Evolutionary conservation across 2,329 filamentous ascomycete species (phyloP), one percentile per base, ranked within the genome.

Genomic region (Scedosporium minutisporum): DNA sequence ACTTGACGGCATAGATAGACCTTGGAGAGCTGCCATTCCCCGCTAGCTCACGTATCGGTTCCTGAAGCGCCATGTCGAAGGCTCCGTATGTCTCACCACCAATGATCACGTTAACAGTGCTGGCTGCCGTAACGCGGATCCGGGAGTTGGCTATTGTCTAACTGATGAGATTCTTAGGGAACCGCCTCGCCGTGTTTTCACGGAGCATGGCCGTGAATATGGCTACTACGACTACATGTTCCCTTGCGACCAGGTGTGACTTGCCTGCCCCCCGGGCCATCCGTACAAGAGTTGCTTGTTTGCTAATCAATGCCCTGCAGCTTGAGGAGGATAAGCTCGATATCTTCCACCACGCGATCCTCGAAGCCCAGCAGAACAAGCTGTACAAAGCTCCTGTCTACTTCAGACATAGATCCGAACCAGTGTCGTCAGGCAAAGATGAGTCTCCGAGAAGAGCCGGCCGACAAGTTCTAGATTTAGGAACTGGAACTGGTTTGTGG

Each of bases 401-500:
- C 18, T 57, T 62, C 38, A 44, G 48, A 23, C 21, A 18, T 14
- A n/a, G 41, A n/a, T 29, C 21, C 38, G 27, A 53, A 21, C 41
- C 38, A 41, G 5, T 33, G 29, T 7, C 29, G 29, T 33, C 29
- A 33, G 53, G 27, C 55, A 62, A 10, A 16, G 29, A 18, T 14
- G 48, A n/a, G 29, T 27, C 25, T 42, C 23, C 38, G 53, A 41
- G 44, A 61, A 38, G 25, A 33, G 58, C 29, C 33, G 64, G 62
- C 6, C 71, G 70, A 33, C 74, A 77, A 60, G 79, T 88, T 58
- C 71, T 89, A 51, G 86, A 89, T 69, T 71, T 96, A 62, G 93
- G 92, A 51, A 93, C 89, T 66, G 93, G 93, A 21, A 96, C 91
- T 1, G 92, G 91, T 46, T 93, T 96, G 65, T 97, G 93, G 93